A percentile compares a stretch with the other conserved stretches of the same genome.
These are phyloP conservation scores for Murraya koenigii DNA, from an alignment of 345 rosid species.

Conservation along the genomic window DNA sequence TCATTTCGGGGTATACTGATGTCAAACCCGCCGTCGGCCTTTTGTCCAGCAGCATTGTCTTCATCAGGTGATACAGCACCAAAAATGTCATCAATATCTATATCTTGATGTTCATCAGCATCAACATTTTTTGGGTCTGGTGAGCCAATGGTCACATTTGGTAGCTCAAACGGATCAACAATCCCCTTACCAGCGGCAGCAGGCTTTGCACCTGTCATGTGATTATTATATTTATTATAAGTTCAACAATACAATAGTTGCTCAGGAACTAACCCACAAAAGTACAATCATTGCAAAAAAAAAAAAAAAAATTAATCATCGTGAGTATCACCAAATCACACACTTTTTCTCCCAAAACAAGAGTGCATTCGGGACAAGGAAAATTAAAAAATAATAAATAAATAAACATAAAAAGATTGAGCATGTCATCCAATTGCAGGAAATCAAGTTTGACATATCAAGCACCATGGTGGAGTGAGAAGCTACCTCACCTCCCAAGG, in stretches of 20 bases:
- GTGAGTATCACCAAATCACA: neutral
- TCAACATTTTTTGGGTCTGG: conserved; percentile 51
- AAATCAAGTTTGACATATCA: neutral
- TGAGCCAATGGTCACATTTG: conserved; percentile 30
- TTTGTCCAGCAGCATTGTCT: conserved; percentile 32
- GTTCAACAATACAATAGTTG: conserved; percentile 3
- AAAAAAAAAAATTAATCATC: neutral
- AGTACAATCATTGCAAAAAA: neutral
- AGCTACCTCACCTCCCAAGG: neutral
- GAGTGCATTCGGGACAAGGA: neutral
- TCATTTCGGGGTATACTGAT: conserved; percentile 27
- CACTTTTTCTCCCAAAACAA: neutral
- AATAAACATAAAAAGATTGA: neutral
- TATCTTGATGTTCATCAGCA: conserved; percentile 64
- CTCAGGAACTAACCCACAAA: neutral
- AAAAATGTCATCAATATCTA: conserved; percentile 57
- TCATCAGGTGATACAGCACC: conserved; percentile 56
- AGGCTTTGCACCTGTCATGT: conserved; percentile 30
- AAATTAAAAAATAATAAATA: neutral
- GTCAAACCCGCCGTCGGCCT: conserved; percentile 25
- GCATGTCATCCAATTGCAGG: neutral
- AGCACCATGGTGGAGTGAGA: neutral
- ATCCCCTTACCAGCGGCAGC: conserved; percentile 26
- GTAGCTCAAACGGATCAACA: conserved; percentile 33
- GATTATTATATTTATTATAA: neutral